phyloP scores from a whole-genome alignment of 2,329 filamentous ascomycete genomes.

The Colletotrichum phormii region DNA sequence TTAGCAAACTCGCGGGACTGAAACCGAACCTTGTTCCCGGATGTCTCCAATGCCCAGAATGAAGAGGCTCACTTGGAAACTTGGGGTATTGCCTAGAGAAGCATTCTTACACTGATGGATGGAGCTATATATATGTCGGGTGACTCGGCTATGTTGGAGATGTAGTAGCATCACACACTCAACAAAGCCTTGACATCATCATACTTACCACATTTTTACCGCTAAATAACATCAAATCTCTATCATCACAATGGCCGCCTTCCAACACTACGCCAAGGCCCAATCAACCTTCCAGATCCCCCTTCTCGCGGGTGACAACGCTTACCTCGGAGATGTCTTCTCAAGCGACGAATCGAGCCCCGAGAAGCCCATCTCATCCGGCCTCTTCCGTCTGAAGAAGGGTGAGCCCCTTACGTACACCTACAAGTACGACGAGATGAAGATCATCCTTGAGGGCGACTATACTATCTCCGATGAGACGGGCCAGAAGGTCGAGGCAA shows the following conservation, averaged over 20 bases:
- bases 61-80: neutral
- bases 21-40: neutral
- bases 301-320: slow-evolving; percentile 75
- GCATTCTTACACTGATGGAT: neutral
- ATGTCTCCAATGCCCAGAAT: neutral
- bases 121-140: neutral
- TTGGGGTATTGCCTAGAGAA: neutral
- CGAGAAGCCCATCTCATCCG: slow-evolving; percentile 70
- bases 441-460: slow-evolving; percentile 76
- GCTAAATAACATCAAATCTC: neutral
- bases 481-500: slow-evolving; percentile 68
- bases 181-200: neutral
- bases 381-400: slow-evolving; percentile 76
- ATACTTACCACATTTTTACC: neutral
- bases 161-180: neutral
- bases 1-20: slow-evolving; percentile 10
- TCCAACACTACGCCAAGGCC: slow-evolving; percentile 67
- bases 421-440: slow-evolving; percentile 80
- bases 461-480: slow-evolving; percentile 74
- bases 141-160: neutral
- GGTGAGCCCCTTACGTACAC: slow-evolving; percentile 75
- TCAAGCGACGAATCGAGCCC: slow-evolving; percentile 66
- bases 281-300: slow-evolving; percentile 72
- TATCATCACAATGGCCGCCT: slow-evolving; percentile 48
- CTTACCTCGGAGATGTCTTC: slow-evolving; percentile 72